Evolutionary conservation across 1,284 basidiomycete genomes (phyloP), one percentile per base, ranked within the genome.

Genomic region (Flammula alnicola): DNA sequence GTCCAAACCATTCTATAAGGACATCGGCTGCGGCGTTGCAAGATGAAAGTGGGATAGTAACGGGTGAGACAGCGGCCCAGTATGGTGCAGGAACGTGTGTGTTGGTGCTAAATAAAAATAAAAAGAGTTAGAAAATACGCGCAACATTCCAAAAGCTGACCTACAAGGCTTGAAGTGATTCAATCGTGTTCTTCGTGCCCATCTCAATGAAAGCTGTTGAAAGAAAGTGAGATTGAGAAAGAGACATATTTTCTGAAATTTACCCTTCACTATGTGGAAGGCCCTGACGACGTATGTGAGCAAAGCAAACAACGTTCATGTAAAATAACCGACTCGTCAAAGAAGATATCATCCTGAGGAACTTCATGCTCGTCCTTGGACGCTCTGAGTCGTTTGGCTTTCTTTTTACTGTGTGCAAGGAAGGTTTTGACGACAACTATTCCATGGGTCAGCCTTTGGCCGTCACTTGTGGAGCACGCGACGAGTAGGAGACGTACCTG

Each of bases 21-120:
- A 78, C 58, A 52, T 89, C 82, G 6, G 92, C 91, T 1, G 92
- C 86, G 31, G 73, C 63, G 53, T 86, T 82, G 63, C 90, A 88
- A 5, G 80, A 77, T 0, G 69, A 57, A 3, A 85, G 63, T 0
- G 83, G 81, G n/a, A 95, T 80, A 11, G 75, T 67, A n/a, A 91
- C 79, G 2, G 84, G 79, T 10, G 83, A 78, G 2, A 89, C 81
- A 1, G 84, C 81, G 1, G 90, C 85, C 84, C 88, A 89, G 33
- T 83, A 86, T 0, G 91, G 90, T 0, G 89, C 75, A 1, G 89
- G 86, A 2, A 92, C 81, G 53, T 86, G 84, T 3, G 90, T 91
- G 61, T 91, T 90, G 17, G 88, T 84, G 58, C 81, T 85, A 46
- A 5, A 23, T 23, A 20, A 11, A 1, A 36, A 26, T 31, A n/a